phyloP scores from a whole-genome alignment of 2,329 filamentous ascomycete genomes.

The Phialemonium atrogriseum region DNA sequence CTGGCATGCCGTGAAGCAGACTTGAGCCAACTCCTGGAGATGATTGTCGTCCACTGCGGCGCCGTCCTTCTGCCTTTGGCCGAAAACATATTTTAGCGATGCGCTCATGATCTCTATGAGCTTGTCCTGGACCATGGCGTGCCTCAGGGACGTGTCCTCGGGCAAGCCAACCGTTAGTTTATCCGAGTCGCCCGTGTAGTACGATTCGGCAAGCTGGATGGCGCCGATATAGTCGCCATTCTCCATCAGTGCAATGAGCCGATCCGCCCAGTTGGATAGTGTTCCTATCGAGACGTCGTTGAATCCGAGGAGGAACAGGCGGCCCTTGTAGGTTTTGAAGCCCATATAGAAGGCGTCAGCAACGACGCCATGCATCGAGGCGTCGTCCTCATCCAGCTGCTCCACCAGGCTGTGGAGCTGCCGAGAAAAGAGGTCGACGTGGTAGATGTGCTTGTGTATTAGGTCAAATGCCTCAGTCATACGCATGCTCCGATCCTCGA shows the following conservation, averaged over 20 bases:
- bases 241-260: slow-evolving; percentile 89
- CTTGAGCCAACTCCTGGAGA: slow-evolving; percentile 69
- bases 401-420: slow-evolving; percentile 83
- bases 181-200: slow-evolving; percentile 85
- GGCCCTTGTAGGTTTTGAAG: slow-evolving; percentile 89
- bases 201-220: slow-evolving; percentile 82
- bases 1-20: slow-evolving; percentile 76
- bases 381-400: slow-evolving; percentile 77
- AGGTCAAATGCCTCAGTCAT: slow-evolving; percentile 94
- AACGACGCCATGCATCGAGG: slow-evolving; percentile 88
- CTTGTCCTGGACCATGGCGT: slow-evolving; percentile 79
- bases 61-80: slow-evolving; percentile 48
- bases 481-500: slow-evolving; percentile 82
- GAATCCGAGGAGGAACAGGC: slow-evolving; percentile 87
- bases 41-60: slow-evolving; percentile 44
- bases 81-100: slow-evolving; percentile 82
- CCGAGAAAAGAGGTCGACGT: slow-evolving; percentile 79
- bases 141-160: slow-evolving; percentile 67
- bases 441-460: slow-evolving; percentile 85
- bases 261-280: slow-evolving; percentile 94
- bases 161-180: slow-evolving; percentile 91
- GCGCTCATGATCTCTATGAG: slow-evolving; percentile 89
- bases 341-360: slow-evolving; percentile 98
- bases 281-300: slow-evolving; percentile 87
- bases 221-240: slow-evolving; percentile 92